phyloP scores from a whole-genome alignment of 495 filamentous ascomycete species.

The Ramalina peruviana region DNA sequence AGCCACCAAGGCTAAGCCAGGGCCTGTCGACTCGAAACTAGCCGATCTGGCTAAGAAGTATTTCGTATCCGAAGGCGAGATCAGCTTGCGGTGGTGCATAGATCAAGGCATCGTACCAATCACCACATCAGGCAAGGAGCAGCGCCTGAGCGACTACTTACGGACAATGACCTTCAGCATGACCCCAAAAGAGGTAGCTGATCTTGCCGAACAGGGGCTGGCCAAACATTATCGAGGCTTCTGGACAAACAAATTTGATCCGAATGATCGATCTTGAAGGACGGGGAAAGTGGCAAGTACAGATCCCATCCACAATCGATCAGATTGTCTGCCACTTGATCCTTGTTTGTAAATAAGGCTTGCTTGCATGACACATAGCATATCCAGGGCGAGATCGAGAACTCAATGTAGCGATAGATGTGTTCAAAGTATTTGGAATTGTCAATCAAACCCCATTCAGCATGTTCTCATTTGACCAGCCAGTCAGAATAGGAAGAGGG shows the following conservation, averaged over 20 bases:
- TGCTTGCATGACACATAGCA: too few species aligned
- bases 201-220: constrained; percentile 45
- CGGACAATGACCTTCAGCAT: constrained; percentile 52
- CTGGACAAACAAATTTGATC: constrained; percentile 46
- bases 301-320: too few species aligned
- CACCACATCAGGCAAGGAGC: constrained; percentile 64
- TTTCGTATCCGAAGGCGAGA: constrained; percentile 52
- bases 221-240: constrained; percentile 58
- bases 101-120: constrained; percentile 67
- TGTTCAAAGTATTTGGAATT: too few species aligned
- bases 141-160: constrained; percentile 53
- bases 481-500: too few species aligned
- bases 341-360: too few species aligned
- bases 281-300: too few species aligned
- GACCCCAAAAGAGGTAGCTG: constrained; percentile 53
- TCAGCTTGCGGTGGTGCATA: constrained; percentile 63
- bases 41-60: constrained; percentile 59
- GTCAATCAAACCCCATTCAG: too few species aligned
- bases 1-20: constrained; percentile 47
- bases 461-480: too few species aligned
- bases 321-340: too few species aligned
- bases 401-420: too few species aligned
- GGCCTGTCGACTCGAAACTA: constrained; percentile 53
- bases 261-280: constrained; percentile 43
- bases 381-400: too few species aligned